Conservation (phyloP, 2,329 filamentous ascomycete species). For the Colletotrichum sp. region DNA sequence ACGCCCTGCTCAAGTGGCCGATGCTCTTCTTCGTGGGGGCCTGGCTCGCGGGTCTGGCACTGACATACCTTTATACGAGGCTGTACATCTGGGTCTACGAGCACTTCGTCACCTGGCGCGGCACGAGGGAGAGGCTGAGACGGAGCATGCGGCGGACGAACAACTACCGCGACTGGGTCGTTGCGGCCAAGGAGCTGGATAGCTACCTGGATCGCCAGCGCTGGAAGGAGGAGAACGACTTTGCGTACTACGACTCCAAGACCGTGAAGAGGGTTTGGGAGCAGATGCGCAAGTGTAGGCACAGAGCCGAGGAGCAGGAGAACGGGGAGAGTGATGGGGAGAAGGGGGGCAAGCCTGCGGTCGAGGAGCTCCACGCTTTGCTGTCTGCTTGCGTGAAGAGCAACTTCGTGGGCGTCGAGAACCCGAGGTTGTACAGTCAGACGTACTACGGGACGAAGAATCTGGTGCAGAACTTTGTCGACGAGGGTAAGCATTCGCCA, state of each 20-base stretch:
- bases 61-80: conserved; percentile 80
- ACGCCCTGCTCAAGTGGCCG: conserved; percentile 90
- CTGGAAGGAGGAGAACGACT: conserved; percentile 82
- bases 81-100: conserved; percentile 94
- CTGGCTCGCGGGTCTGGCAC: conserved; percentile 78
- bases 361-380: conserved; percentile 79
- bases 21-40: conserved; percentile 79
- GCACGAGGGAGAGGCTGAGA: conserved; percentile 74
- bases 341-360: conserved; percentile 47
- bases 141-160: conserved; percentile 73
- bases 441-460: conserved; percentile 99
- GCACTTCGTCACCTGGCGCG: conserved; percentile 88
- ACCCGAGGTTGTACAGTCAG: conserved; percentile 92
- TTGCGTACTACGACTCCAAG: conserved; percentile 85
- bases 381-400: conserved; percentile 95
- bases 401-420: conserved; percentile 96
- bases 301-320: conserved; percentile 59
- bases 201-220: conserved; percentile 77
- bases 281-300: conserved; percentile 72
- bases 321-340: conserved; percentile 39
- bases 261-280: conserved; percentile 80
- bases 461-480: conserved; percentile 86
- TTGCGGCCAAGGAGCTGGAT: conserved; percentile 80
- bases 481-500: conserved; percentile 66
- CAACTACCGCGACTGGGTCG: conserved; percentile 84